These are phyloP conservation scores for Pythium oligandrum DNA, from an alignment of 352 stramenopile genomes.

Conservation along the genomic window DNA sequence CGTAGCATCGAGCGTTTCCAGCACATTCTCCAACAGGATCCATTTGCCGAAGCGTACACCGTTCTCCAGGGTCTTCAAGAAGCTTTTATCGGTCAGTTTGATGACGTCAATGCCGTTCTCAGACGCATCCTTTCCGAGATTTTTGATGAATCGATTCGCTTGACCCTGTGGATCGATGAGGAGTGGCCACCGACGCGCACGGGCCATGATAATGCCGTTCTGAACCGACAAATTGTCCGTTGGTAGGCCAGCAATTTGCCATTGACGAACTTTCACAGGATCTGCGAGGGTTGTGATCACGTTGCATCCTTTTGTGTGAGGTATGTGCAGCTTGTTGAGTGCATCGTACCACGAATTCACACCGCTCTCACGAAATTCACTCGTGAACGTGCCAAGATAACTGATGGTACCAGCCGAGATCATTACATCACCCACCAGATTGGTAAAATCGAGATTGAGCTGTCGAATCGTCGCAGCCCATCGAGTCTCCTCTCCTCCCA, in stretches of 20 bases:
- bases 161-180: slow-evolving; percentile 92
- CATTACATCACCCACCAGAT: slow-evolving; percentile 89
- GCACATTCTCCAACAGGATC: slow-evolving; percentile 88
- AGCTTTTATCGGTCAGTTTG: slow-evolving; percentile 78
- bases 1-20: slow-evolving; percentile 84
- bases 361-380: slow-evolving; percentile 87
- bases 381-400: slow-evolving; percentile 92
- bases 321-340: slow-evolving; percentile 64
- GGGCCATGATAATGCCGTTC: slow-evolving; percentile 92
- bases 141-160: slow-evolving; percentile 93
- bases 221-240: slow-evolving; percentile 89
- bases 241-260: slow-evolving; percentile 90
- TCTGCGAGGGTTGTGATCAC: slow-evolving; percentile 88
- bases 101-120: slow-evolving; percentile 85
- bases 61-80: slow-evolving; percentile 87
- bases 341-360: slow-evolving; percentile 81
- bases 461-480: slow-evolving; percentile 86
- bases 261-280: slow-evolving; percentile 86
- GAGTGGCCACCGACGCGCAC: slow-evolving; percentile 85
- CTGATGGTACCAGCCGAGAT: slow-evolving; percentile 91
- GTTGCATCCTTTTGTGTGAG: slow-evolving; percentile 81
- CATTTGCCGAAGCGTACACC: slow-evolving; percentile 91
- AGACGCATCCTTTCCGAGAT: slow-evolving; percentile 79
- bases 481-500: slow-evolving; percentile 87
- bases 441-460: slow-evolving; percentile 75